Base-by-base conservation (phyloP, 495 filamentous ascomycete genomes). In the Hyaloscypha finlandica region DNA sequence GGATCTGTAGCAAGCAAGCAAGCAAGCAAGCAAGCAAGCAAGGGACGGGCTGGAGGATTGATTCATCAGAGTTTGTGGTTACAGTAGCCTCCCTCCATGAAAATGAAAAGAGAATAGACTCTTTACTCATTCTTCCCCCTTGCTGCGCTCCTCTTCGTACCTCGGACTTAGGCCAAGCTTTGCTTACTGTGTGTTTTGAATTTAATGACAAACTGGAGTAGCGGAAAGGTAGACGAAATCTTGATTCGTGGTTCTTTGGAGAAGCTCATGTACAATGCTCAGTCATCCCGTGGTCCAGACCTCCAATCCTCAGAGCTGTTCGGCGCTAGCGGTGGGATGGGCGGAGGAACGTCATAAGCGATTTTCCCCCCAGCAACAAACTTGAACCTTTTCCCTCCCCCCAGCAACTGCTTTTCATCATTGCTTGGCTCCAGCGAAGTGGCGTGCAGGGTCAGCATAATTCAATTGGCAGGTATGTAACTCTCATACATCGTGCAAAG, bases 241-340 rank as follows among this genome's bases (percentile, higher is more conserved):
- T 56, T 56, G 63, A 60, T 51, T 53, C n/a, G 30, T 33, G 8
- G 30, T 59, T 29, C 30, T 4, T 30, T 14, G 29, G 6, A 32
- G 33, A 32, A 16, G 16, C 25, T 67, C 30, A 63, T 70, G 68
- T 70, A 61, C 42, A 25, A 22, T 63, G 68, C 68, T 67, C 61
- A 67, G 53, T 70, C 63, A 69, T 65, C 63, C 11, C 0, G 11
- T 20, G 4, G 56, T 20, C 32, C 56, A 59, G 32, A 1, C 42
- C 42, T 59, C 37, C 16, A 63, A 35, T 19, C 60, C 20, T 14
- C 55, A 54, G 54, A 16, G 11, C 9, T 31, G 22, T 2, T 25
- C 31, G 55, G 30, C 63, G 63, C 68, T 70, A 66, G 63, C 37
- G 68, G 68, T 66, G 68, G 68, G 68, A 53, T 66, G 55, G 42